A percentile compares a stretch with the other conserved stretches of the same genome.
These are phyloP conservation scores for Aspergillus transmontanensis DNA, from an alignment of 2,329 filamentous ascomycete genomes.

Conservation along the genomic window DNA sequence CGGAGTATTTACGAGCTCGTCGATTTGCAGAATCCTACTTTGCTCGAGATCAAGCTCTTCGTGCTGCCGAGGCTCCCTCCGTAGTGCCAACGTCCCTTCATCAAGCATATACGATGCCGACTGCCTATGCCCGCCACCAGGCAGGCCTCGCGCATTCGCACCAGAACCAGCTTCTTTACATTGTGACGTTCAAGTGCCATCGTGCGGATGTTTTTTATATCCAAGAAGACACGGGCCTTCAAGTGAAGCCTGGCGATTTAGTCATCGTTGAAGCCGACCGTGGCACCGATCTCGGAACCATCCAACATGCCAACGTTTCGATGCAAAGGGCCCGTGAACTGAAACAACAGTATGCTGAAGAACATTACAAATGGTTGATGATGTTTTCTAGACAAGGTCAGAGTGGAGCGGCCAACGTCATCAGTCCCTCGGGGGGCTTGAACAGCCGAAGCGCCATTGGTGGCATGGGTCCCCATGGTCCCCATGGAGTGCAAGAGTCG, in stretches of 20 bases:
- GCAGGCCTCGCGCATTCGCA: constrained; percentile 39
- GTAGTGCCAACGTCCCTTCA: constrained; percentile 40
- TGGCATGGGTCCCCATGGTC: constrained; percentile 74
- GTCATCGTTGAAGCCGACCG: constrained; percentile 98
- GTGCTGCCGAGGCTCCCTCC: constrained; percentile 36
- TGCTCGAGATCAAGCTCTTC: constrained; percentile 40
- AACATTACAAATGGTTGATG: constrained; percentile 98
- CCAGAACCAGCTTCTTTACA: constrained; percentile 58
- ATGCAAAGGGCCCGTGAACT: constrained; percentile 84
- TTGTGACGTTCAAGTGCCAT: constrained; percentile 96
- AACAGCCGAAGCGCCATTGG: constrained; percentile 71
- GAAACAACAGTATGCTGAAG: constrained; percentile 88
- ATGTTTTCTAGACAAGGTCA: constrained; percentile 86
- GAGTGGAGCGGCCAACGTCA: constrained; percentile 44
- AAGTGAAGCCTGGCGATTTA: constrained; percentile 86
- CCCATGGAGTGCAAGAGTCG: constrained; percentile 73
- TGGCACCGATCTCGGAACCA: constrained; percentile 91
- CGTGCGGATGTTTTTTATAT: constrained; percentile 96
- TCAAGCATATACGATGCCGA: constrained; percentile 42
- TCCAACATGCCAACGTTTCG: constrained; percentile 83
- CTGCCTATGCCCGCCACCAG: constrained; percentile 42
- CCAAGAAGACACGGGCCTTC: constrained; percentile 89
- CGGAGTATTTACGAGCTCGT: constrained; percentile 43
- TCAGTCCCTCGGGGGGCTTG: constrained; percentile 56
- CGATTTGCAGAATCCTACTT: constrained; percentile 49